Base-by-base conservation (phyloP, 805 yeast genomes). In the Candida ipomoeae region DNA sequence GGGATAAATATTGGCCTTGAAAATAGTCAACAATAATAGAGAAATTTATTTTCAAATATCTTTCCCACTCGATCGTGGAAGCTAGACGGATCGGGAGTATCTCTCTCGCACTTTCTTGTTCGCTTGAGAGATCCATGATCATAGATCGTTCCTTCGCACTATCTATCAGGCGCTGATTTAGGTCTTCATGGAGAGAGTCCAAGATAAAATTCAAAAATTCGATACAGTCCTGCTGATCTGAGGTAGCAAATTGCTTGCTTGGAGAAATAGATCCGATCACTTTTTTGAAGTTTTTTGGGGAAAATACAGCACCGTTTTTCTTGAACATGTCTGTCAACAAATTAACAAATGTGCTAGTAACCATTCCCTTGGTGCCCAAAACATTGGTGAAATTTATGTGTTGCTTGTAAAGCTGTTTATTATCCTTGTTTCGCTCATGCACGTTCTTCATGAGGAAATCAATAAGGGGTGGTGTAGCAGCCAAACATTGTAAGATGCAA, bases 1-100 rank as follows among this genome's bases (percentile, higher is more conserved):
- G 84, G n/a, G 95, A 87, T 44, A 86, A 77, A 60, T 85, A 87
- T 66, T 91, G 97, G 1, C 97, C 98, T 63, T 89, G 96, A 64
- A 89, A 89, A 46, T 82, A 77, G 57, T 87, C 91, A 2, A 87
- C 94, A 21, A 91, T 78, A 1, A 84, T 76, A 37, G 96, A 89
- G 55, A 85, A 83, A 62, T 91, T 89, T 18, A 87, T 78, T 51
- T 82, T 83, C 49, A 89, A 70, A 63, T 89, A 89, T 50, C 95
- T 72, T 61, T 88, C 96, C 98, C 98, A 91, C 63, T 91, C 97
- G 45, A 89, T 81, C 0, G 94, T 80, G 0, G 96, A 84, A 0
- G 96, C 97, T 23, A 87, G 73, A 50, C 96, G 75, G 2, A 89
- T 75, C 0, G 95, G 86, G 60, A 89, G 67, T 26, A 68, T 67